Percentiles rank a stretch among this genome's conserved stretches.
Evolutionary conservation across 192 early-diverging fungal species (phyloP).

Genomic region (Linnemannia exigua): DNA sequence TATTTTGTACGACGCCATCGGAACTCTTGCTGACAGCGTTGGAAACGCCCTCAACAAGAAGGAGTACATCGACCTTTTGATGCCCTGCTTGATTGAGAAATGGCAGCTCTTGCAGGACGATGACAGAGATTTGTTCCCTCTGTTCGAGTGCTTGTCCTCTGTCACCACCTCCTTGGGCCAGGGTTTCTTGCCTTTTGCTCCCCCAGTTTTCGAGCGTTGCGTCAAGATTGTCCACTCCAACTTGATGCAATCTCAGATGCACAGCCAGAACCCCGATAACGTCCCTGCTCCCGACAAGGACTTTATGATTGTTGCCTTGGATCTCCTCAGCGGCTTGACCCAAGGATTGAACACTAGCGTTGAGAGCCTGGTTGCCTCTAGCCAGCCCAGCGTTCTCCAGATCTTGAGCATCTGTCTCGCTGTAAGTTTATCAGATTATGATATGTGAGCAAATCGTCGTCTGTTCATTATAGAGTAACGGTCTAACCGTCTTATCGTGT

Average conservation of each 20-base stretch:
- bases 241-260: constrained; percentile 74
- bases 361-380: constrained; percentile 81
- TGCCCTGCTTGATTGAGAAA: constrained; percentile 89
- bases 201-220: constrained; percentile 90
- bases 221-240: constrained; percentile 89
- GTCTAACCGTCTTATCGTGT: neutral
- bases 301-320: constrained; percentile 96
- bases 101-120: constrained; percentile 88
- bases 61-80: constrained; percentile 85
- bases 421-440: constrained; percentile 65
- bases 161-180: constrained; percentile 90
- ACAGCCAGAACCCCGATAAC: constrained; percentile 59
- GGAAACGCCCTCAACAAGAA: constrained; percentile 85
- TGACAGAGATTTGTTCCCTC: constrained; percentile 94
- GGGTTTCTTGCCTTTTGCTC: constrained; percentile 89
- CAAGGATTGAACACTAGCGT: constrained; percentile 88
- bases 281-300: constrained; percentile 92
- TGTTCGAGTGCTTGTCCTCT: constrained; percentile 91
- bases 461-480: no score
- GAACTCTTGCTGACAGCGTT: constrained; percentile 97
- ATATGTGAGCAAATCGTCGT: no score
- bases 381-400: constrained; percentile 79
- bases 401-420: constrained; percentile 88
- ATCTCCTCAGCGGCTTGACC: constrained; percentile 93
- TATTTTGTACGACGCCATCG: constrained; percentile 97